Evolutionary conservation across 345 rosid species (phyloP).

Genomic region (Psidium friedrichsthalianum): DNA sequence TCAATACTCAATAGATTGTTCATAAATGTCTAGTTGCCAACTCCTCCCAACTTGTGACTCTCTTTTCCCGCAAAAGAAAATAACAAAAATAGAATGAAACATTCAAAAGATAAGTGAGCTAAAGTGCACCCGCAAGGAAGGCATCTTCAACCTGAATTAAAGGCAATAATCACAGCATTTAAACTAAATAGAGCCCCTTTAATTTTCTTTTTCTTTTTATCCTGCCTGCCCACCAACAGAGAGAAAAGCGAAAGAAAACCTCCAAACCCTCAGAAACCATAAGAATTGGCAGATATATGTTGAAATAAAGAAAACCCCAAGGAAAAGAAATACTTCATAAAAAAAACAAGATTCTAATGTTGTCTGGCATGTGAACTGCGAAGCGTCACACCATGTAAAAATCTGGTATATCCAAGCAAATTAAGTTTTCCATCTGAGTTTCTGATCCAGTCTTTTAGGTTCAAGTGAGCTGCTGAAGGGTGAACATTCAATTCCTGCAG

Average conservation of each 20-base stretch:
- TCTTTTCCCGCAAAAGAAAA: neutral
- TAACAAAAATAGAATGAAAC: neutral
- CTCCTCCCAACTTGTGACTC: neutral
- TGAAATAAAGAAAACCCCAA: neutral
- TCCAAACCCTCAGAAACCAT: neutral
- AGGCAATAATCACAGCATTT: neutral
- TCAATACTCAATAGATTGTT: neutral
- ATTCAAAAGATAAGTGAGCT: neutral
- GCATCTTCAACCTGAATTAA: neutral
- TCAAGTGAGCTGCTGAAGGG: conserved; percentile 52
- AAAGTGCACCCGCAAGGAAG: neutral
- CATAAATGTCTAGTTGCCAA: neutral
- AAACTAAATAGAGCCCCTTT: neutral
- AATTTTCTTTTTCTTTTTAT: neutral
- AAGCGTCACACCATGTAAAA: conserved; percentile 68
- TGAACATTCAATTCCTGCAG: conserved; percentile 67
- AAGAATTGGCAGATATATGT: neutral
- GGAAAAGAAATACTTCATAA: neutral
- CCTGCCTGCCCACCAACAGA: neutral
- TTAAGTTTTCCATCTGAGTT: conserved; percentile 82
- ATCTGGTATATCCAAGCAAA: conserved; percentile 61
- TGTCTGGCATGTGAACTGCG: conserved; percentile 45
- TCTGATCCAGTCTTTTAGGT: conserved; percentile 78
- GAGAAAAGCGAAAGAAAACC: neutral
- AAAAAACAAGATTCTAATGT: conserved; percentile 9